phyloP scores from a whole-genome alignment of 2,329 filamentous ascomycete species.

The Exophiala xenobiotica region DNA sequence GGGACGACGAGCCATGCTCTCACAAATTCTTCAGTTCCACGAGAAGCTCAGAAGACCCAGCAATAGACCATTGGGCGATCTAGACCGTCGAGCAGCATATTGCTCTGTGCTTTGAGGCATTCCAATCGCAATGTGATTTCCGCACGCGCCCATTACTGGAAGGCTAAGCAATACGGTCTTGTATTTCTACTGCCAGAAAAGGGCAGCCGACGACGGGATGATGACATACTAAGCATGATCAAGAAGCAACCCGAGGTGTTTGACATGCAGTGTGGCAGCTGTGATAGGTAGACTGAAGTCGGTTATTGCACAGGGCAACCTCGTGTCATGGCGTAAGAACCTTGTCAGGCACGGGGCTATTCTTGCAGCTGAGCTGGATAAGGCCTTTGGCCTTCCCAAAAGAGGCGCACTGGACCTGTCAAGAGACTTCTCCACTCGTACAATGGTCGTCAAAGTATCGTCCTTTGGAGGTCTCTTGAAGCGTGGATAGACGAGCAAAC shows the following conservation, averaged over 20 bases:
- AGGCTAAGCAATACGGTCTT: not conserved
- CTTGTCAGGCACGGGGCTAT: slow-evolving; percentile 9
- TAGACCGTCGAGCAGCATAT: slow-evolving; percentile 1
- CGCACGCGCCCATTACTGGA: slow-evolving; percentile 22
- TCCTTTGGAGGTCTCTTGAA: slow-evolving; percentile 9
- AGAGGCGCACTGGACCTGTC: too few species aligned
- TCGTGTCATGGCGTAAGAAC: slow-evolving; percentile 21
- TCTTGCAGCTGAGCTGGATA: slow-evolving; percentile 10
- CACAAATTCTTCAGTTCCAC: slow-evolving; percentile 3
- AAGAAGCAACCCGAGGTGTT: slow-evolving; percentile 3
- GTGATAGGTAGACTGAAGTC: slow-evolving; percentile 20
- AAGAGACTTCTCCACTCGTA: slow-evolving; percentile 15
- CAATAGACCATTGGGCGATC: slow-evolving; percentile 5
- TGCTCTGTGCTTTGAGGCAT: slow-evolving; percentile 19
- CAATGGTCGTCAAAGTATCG: slow-evolving; percentile 1
- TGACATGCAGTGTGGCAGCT: not conserved
- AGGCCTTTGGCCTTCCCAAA: slow-evolving; percentile 15
- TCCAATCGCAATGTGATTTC: slow-evolving; percentile 21
- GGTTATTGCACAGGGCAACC: slow-evolving; percentile 29
- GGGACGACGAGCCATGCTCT: not conserved
- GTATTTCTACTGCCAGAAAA: not conserved
- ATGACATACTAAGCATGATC: slow-evolving; percentile 15
- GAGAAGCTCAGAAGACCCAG: not conserved
- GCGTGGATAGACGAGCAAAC: not conserved
- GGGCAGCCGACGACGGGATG: slow-evolving; percentile 2